These are phyloP conservation scores for Clavaria fumosa DNA, from an alignment of 768 basidiomycete genomes.

Conservation along the genomic window DNA sequence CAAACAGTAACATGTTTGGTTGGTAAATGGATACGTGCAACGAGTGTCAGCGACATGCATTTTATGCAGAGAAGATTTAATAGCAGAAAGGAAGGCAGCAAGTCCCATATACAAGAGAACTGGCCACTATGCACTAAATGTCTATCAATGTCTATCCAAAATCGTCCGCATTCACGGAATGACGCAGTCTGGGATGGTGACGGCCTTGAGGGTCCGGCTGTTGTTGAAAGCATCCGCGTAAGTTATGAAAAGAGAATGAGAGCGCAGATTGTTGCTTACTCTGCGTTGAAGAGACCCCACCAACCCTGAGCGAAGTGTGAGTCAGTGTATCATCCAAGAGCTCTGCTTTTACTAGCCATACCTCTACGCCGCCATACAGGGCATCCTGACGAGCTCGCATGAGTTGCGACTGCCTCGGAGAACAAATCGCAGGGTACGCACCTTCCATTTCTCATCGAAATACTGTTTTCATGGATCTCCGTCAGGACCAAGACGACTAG, in stretches of 20 bases:
- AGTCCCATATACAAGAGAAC: background rate
- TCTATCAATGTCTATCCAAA: background rate
- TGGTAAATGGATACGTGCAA: background rate
- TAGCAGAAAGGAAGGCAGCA: too few species aligned
- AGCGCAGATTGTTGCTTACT: constrained; percentile 17
- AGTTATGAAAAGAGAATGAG: background rate
- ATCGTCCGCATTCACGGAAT: constrained; percentile 17
- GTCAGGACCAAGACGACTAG: background rate
- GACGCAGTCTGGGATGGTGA: constrained; percentile 50
- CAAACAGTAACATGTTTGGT: too few species aligned
- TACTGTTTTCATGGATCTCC: constrained; percentile 26
- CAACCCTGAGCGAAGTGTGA: constrained; percentile 27
- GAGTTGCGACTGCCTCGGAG: background rate
- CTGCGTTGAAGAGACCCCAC: constrained; percentile 32
- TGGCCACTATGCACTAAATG: background rate
- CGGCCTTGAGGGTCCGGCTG: constrained; percentile 56
- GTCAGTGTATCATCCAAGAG: constrained; percentile 4
- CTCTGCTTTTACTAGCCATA: constrained; percentile 3
- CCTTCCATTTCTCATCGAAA: constrained; percentile 77
- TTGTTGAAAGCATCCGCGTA: background rate
- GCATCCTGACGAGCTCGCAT: constrained; percentile 23
- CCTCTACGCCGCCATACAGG: constrained; percentile 67
- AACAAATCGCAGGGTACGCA: constrained; percentile 15
- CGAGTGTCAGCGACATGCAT: background rate
- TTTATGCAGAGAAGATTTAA: background rate